These are phyloP conservation scores for Candida anglica DNA, from an alignment of 805 yeast genomes.

Conservation along the genomic window DNA sequence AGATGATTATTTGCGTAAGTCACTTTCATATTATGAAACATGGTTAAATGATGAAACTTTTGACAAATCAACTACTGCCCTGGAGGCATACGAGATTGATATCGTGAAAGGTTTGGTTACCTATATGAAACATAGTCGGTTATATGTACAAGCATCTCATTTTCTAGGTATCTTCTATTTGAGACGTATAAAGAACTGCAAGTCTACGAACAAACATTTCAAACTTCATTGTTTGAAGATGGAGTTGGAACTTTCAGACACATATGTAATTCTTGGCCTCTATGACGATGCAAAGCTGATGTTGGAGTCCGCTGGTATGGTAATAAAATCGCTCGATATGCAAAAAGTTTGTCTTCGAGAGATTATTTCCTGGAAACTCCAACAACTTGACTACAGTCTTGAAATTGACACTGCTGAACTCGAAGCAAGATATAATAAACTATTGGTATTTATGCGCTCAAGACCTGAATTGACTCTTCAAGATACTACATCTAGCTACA, in stretches of 20 bases:
- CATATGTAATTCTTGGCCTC: not conserved
- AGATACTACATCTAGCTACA: constrained; percentile 3
- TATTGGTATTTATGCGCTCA: not conserved
- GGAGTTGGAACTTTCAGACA: not conserved
- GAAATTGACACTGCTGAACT: not conserved
- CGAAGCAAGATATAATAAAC: not conserved
- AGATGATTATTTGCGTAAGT: not conserved
- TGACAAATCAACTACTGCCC: too few species aligned
- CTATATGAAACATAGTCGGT: not conserved
- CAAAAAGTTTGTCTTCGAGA: not conserved
- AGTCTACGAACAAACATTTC: not conserved
- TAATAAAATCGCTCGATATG: not conserved
- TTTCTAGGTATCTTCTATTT: too few species aligned
- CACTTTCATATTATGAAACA: not conserved
- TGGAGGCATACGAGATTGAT: not conserved
- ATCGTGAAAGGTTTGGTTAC: not conserved
- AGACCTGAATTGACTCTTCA: not conserved
- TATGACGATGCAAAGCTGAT: not conserved
- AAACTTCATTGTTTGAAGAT: too few species aligned
- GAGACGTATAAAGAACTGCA: too few species aligned
- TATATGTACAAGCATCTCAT: too few species aligned
- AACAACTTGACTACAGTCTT: not conserved
- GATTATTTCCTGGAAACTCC: not conserved
- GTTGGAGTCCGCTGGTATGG: not conserved
- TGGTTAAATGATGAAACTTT: not conserved